Evolutionary conservation across 139 green algal species (phyloP), one percentile per base, ranked within the genome.

Genomic region (Protoeuglena noctilucae): DNA sequence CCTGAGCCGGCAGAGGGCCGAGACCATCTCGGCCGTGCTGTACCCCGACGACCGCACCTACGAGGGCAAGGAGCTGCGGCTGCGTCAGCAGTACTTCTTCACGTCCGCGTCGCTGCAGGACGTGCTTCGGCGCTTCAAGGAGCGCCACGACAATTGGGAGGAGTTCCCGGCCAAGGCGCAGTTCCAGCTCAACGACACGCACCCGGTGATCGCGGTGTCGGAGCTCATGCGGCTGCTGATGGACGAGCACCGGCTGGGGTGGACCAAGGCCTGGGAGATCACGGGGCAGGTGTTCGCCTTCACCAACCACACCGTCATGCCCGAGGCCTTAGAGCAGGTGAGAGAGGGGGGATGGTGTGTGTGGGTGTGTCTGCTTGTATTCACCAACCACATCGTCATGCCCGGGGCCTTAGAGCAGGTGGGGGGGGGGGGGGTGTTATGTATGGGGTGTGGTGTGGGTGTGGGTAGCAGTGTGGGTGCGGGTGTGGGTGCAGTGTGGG

Each of bases 61-160:
- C 54, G 81, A 94, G 71, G 92, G 91, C 69, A 94, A 95, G 68
- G 85, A 94, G 82, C 76, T 99, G 66, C 81, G 91, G 30, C 79
- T 99, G 23, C 96, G 96, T 72, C 91, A 99, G 77, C 92, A 99
- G 79, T 83, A 94, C 79, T 99, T 99, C 75, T 95, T 99, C 64
- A 84, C 94, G 43, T 85, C 67, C 16, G 87, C 89, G 40, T 94
- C 89, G 5, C 75, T 96, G 48, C 89, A 94, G 80, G 88, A 95
- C 62, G 75, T 90, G 3, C 54, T 97, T 26, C 66, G 79, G 24
- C 74, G 85, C 23, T 95, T 76, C 71, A 80, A 81, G 52, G 77
- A 87, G 48, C 46, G 28, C 3, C 80, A 93, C 65, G 34, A 55
- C 46, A 27, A 46, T 48, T 85, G 77, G 53, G 70, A 93, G 2